phyloP scores from a whole-genome alignment of 805 yeast genomes.

The Candida broadrunensis region DNA sequence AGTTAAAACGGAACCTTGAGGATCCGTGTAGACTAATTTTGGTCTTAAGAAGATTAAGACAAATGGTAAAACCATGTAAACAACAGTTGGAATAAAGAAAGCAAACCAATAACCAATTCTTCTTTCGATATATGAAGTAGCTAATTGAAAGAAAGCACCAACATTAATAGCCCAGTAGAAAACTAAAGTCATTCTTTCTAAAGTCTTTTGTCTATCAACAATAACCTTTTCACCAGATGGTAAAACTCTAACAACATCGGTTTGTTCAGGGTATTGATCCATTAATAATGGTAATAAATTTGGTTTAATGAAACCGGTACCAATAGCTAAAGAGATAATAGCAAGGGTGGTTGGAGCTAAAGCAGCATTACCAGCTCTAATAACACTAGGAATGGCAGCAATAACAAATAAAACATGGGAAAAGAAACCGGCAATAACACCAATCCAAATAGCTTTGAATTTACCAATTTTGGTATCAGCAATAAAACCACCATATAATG shows the following conservation, averaged over 20 bases:
- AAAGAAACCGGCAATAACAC: slow-evolving; percentile 44
- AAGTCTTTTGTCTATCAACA: slow-evolving; percentile 42
- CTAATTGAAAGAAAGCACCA: slow-evolving; percentile 53
- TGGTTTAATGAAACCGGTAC: slow-evolving; percentile 56
- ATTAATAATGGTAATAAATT: slow-evolving; percentile 47
- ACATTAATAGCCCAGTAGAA: slow-evolving; percentile 56
- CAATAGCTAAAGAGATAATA: slow-evolving; percentile 37
- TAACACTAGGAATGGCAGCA: slow-evolving; percentile 44
- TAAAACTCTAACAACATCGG: slow-evolving; percentile 55
- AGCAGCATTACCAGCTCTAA: slow-evolving; percentile 34
- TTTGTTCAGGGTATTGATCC: slow-evolving; percentile 51
- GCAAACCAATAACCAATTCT: slow-evolving; percentile 55
- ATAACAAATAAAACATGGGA: slow-evolving; percentile 47
- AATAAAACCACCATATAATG: slow-evolving; percentile 51
- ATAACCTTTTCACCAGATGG: slow-evolving; percentile 66
- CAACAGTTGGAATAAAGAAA: slow-evolving; percentile 42
- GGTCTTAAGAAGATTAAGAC: slow-evolving; percentile 25
- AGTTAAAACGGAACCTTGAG: slow-evolving; percentile 47
- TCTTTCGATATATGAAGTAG: slow-evolving; percentile 50
- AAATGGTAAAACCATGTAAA: slow-evolving; percentile 29
- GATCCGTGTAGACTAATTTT: slow-evolving; percentile 26
- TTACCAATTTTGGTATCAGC: slow-evolving; percentile 50
- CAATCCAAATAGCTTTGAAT: slow-evolving; percentile 47
- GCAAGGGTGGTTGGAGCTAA: slow-evolving; percentile 42
- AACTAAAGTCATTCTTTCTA: slow-evolving; percentile 42